Evolutionary conservation across 2,329 filamentous ascomycete genomes (phyloP).

Genomic region (Teratosphaeria nubilosa): DNA sequence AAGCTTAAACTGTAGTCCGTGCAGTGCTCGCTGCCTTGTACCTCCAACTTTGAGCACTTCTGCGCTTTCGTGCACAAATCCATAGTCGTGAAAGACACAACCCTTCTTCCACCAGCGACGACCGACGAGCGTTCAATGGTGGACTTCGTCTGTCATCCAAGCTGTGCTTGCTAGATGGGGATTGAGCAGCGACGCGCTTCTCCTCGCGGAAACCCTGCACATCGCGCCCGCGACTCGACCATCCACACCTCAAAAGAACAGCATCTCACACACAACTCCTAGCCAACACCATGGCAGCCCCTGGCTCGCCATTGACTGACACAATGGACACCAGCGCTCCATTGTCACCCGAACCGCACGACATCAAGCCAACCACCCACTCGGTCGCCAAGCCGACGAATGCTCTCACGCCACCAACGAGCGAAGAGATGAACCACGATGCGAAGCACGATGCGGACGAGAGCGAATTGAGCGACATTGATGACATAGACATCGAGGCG

Average conservation of each 20-base stretch:
- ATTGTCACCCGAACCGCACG: slow-evolving; percentile 17
- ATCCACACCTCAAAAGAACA: neutral
- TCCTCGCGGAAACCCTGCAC: neutral
- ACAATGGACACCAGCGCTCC: slow-evolving; percentile 7
- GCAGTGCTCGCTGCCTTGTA: neutral
- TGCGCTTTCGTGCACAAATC: neutral
- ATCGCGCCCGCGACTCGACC: neutral
- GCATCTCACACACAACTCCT: neutral
- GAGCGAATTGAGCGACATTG: slow-evolving; percentile 38
- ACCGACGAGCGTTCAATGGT: neutral
- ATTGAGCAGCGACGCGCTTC: neutral
- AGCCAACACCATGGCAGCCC: slow-evolving; percentile 3
- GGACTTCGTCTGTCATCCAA: neutral
- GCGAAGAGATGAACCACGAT: slow-evolving; percentile 37
- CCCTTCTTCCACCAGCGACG: neutral
- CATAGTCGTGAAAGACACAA: neutral
- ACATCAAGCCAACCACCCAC: slow-evolving; percentile 9
- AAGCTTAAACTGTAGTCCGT: neutral
- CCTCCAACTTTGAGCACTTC: neutral
- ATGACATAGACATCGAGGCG: neutral
- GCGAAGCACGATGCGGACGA: slow-evolving; percentile 32
- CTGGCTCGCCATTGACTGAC: slow-evolving; percentile 1
- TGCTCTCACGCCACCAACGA: slow-evolving; percentile 42
- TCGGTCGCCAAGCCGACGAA: slow-evolving; percentile 15
- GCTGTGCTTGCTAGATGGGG: neutral